Evolutionary conservation across 2,329 filamentous ascomycete species (phyloP), one percentile per base, ranked within the genome.

Genomic region (Magnaporthiopsis rhizophila): DNA sequence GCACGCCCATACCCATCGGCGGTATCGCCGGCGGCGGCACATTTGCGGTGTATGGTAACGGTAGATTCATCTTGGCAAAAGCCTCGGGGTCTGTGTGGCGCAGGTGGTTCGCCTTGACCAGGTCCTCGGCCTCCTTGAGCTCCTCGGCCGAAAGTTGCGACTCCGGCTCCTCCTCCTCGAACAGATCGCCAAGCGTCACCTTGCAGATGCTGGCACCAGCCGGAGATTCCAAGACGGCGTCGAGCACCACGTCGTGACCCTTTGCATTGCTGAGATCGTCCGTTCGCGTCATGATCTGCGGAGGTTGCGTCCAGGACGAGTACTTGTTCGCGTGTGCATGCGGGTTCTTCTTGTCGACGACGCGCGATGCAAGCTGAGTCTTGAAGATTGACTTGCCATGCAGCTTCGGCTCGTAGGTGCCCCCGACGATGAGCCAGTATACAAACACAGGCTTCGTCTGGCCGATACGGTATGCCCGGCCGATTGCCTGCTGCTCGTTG

Each of bases 401-500:
- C 60, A 96, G 77, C 12, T 83, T 81, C 57, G 89, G 85, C 73
- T 97, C 92, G 69, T 89, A 92, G 0, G 92, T 95, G 1, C 92
- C 92, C 2, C 87, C 90, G 13, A 86, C 80, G 32, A 92, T 79
- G 67, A 97, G 86, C 24, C 89, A 89, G 75, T 97, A 97, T 1
- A 97, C 92, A 71, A 85, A 93, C 0, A 96, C 92, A 0, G 84
- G 81, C 69, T 93, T 95, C 53, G 77, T 79, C 74, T 97, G 93
- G 0, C 92, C 92, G 45, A 97, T 84, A 0, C 93, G 90, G 74
- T 95, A 97, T 0, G 91, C 89, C 63, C 93, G 84, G 2, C 92
- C 93, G 62, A 97, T 86, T 1, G 93, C 93, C 75, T 97, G 93
- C 70, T 92, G 88, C 74, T 97, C 93, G 72, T 88, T 82, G 6